Evolutionary conservation across 805 yeast species (phyloP), one percentile per base, ranked within the genome.

Genomic region (Zygosaccharomyces bailii): DNA sequence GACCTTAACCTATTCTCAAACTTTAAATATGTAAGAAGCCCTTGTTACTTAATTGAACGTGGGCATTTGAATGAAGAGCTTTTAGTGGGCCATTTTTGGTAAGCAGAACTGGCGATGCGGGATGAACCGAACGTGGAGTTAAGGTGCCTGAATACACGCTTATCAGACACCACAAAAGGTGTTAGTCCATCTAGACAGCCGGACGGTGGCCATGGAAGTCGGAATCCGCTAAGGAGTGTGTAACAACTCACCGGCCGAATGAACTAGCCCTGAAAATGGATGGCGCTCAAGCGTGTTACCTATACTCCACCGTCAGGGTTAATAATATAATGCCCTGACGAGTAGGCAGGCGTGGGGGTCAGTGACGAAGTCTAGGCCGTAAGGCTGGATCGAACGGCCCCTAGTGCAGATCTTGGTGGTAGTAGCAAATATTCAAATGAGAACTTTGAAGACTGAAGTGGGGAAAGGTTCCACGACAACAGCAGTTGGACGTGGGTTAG

Each of bases 201-300:
- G 76, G 76, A 71, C 76, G 76, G 76, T 73, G 68, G 78, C 77
- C 71, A 60, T 64, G 62, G 68, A 69, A 68, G 73, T 66, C 63
- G 74, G 75, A 69, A 73, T 71, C 75, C 76, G 74, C 76, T 71
- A 72, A 72, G 77, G 76, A 71, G 69, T 71, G 72, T 66, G 71
- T 63, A 61, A 66, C 66, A 65, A 71, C 75, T 71, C 76, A 73
- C 77, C 77, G 74, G 74, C 68, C 68, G 72, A 67, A 68, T 68
- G 70, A 64, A 64, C 66, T 65, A 66, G 69, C 69, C 70, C 70
- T 66, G 70, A 65, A 66, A 66, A 67, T 64, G 70, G 69, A 61
- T 60, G 64, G 61, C 64, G 62, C 65, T 60, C 63, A 65, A 64
- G 69, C 68, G 69, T 64, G 65, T 61, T 64, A 65, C 70, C 65